Percentiles rank a stretch among this genome's conserved stretches.
These are phyloP conservation scores for Canavalia gladiata DNA, from an alignment of 306 rosid species.

Conservation along the genomic window DNA sequence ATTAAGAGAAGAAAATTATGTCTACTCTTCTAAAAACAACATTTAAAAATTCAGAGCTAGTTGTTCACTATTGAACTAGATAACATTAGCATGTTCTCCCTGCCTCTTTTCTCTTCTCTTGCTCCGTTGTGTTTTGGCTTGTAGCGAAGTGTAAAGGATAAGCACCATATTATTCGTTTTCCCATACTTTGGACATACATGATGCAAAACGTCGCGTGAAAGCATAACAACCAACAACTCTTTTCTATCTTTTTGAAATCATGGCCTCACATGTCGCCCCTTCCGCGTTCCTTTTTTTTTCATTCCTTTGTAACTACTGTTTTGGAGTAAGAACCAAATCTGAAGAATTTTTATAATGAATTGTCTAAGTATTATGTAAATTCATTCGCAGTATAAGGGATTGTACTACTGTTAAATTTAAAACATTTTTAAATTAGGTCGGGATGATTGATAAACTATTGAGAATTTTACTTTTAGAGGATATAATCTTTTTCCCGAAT, in stretches of 20 bases:
- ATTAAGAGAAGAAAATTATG: not conserved
- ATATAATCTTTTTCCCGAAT: not conserved
- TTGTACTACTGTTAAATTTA: not conserved
- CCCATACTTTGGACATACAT: constrained; percentile 36
- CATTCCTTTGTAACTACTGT: not conserved
- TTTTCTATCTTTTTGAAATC: constrained; percentile 1
- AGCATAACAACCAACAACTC: constrained; percentile 39
- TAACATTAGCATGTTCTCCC: not conserved
- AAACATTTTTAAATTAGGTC: not conserved
- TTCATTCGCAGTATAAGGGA: not conserved
- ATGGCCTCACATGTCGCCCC: constrained; percentile 34
- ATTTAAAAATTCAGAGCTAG: not conserved
- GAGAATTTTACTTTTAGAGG: not conserved
- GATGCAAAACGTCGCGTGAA: constrained; percentile 46
- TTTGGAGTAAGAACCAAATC: not conserved
- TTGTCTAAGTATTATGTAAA: too few species aligned
- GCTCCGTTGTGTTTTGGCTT: constrained; percentile 34
- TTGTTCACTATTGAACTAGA: constrained; percentile 7
- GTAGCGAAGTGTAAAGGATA: constrained; percentile 36
- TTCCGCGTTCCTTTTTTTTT: constrained; percentile 10
- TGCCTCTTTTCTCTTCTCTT: not conserved
- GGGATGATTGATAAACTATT: not conserved
- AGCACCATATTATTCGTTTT: constrained; percentile 2
- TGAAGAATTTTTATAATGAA: not conserved
- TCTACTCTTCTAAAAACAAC: not conserved